Conservation (phyloP, 2,329 filamentous ascomycete species). For the Gremmenia infestans region DNA sequence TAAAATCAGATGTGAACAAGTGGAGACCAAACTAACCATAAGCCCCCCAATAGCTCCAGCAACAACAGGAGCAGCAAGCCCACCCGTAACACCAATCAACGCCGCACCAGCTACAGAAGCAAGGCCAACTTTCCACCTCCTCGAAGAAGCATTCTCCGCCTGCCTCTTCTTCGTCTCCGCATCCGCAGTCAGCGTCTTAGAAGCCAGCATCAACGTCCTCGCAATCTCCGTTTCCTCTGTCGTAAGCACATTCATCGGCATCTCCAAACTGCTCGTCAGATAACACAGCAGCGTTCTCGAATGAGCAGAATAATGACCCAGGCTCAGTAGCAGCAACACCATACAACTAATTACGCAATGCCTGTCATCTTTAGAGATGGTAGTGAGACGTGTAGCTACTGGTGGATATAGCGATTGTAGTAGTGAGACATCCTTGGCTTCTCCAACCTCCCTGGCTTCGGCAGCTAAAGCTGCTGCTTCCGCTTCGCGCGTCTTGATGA, state of each 20-base stretch:
- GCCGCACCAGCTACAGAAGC: slow-evolving; percentile 83
- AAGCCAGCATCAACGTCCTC: slow-evolving; percentile 64
- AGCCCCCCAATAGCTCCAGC: slow-evolving; percentile 80
- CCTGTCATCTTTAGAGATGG: slow-evolving; percentile 53
- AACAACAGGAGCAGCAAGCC: slow-evolving; percentile 82
- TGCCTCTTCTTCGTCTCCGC: slow-evolving; percentile 68
- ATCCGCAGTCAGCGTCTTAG: slow-evolving; percentile 65
- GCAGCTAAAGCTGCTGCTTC: slow-evolving; percentile 27
- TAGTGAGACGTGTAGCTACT: slow-evolving; percentile 48
- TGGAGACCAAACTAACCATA: slow-evolving; percentile 45
- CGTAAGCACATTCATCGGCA: slow-evolving; percentile 58
- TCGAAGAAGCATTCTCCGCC: slow-evolving; percentile 61
- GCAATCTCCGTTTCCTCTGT: slow-evolving; percentile 72
- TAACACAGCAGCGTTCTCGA: slow-evolving; percentile 65
- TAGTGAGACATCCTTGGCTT: slow-evolving; percentile 37
- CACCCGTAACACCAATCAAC: slow-evolving; percentile 85
- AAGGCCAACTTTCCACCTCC: slow-evolving; percentile 85
- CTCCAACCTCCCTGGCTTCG: slow-evolving; percentile 24
- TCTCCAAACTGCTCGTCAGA: slow-evolving; percentile 60
- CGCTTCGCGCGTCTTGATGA: slow-evolving; percentile 10
- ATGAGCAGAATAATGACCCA: slow-evolving; percentile 70
- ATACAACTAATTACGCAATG: slow-evolving; percentile 63
- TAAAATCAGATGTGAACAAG: no score
- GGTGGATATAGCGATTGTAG: slow-evolving; percentile 51
- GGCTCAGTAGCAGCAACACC: slow-evolving; percentile 64